Evolutionary conservation across 2,329 filamentous ascomycete genomes (phyloP).

Genomic region (Xylariomycetidae sp.): DNA sequence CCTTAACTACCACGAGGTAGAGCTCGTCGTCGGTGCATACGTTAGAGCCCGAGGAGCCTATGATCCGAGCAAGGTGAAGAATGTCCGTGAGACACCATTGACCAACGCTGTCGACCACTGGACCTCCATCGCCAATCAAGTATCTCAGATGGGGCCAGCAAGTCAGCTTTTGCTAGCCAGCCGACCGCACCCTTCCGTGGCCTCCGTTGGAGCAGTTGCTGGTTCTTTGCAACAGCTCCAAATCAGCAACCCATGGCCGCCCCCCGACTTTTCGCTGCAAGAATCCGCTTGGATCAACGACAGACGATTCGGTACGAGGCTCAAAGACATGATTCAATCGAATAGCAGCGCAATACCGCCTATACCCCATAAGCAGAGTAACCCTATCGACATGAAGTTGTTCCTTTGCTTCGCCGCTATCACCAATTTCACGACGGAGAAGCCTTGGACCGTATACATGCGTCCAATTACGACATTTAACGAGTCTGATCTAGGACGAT

Average conservation of each 20-base stretch:
- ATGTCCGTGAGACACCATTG: not conserved
- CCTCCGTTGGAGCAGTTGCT: not conserved
- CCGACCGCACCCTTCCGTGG: too few species aligned
- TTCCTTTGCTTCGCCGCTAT: too few species aligned
- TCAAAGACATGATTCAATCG: not conserved
- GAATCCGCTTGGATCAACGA: conserved; percentile 2
- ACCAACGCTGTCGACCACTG: not conserved
- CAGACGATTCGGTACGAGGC: not conserved
- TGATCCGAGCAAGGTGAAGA: too few species aligned
- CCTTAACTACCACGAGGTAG: not conserved
- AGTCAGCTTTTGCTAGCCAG: not conserved
- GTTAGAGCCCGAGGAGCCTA: not conserved
- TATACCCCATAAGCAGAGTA: not conserved
- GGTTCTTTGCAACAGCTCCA: not conserved
- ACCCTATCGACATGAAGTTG: too few species aligned
- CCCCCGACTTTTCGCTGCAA: conserved; percentile 1
- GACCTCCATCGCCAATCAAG: not conserved
- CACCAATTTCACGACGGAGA: too few species aligned
- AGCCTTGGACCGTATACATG: too few species aligned
- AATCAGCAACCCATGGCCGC: not conserved
- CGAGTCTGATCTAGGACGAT: not conserved
- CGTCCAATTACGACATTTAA: not conserved
- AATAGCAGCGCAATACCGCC: not conserved
- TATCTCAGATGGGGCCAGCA: not conserved
- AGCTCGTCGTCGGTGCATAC: not conserved